Evolutionary conservation across 1,284 basidiomycete species (phyloP), one percentile per base, ranked within the genome.

Genomic region (Thecaphora thlaspeos): DNA sequence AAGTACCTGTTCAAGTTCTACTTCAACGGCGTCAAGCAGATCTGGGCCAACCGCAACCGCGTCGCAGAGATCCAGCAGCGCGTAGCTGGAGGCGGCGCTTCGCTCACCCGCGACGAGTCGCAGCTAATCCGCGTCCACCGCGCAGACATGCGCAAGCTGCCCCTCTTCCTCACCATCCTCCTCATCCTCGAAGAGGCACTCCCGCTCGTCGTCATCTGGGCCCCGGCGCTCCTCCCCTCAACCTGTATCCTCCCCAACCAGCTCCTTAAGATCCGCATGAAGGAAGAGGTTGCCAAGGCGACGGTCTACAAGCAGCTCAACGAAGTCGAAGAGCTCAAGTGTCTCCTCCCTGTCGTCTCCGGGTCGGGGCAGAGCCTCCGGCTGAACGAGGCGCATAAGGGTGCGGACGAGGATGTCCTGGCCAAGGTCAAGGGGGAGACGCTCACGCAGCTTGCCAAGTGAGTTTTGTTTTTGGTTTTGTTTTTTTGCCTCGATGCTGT

Each of bases 221-320:
- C 85, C n/a, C 90, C 90, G 2, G 85, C 84, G 70, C 83, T 91
- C 79, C 84, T 92, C 28, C 90, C 90, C 1, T 91, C 89, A 3
- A 91, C 90, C 2, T 91, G 89, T 72, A 83, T 91, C 52, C 82
- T 92, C n/a, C 88, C 90, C 0, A 86, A 86, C 23, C 90, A 92
- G 79, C 83, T 83, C 38, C 83, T 46, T 17, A 75, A 71, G 59
- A 76, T 76, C 19, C 61, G 70, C 17, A 57, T 68, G 48, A 60
- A 57, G 3, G 64, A 71, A 7, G 72, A 74, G 44, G 51, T 69
- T 26, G 69, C 65, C 45, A 56, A 69, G 17, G 67, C 63, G 5
- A 46, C 52, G 2, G 64, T 69, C n/a, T 51, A 45, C 18, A 28
- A 51, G 43, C 23, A 44, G 48, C 51, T 64, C 19, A 44, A 47